phyloP scores from a whole-genome alignment of 129 eudicot species.

The Flaveria brownii region DNA sequence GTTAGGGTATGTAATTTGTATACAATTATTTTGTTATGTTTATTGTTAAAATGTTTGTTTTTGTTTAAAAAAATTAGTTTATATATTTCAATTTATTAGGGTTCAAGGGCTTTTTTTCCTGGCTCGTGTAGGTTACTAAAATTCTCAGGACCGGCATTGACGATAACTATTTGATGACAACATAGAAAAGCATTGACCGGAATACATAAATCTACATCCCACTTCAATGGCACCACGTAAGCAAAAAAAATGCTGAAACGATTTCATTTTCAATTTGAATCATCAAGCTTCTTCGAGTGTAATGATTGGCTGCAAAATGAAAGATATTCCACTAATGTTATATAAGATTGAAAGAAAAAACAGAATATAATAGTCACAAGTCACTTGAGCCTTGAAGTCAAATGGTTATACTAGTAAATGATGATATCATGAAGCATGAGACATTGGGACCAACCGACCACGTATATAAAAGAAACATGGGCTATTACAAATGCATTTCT shows the following conservation, averaged over 20 bases:
- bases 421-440: neutral
- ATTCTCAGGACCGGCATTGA: too few species aligned
- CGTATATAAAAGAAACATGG: neutral
- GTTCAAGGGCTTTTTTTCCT: too few species aligned
- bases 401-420: neutral
- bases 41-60: too few species aligned
- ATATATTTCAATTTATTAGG: too few species aligned
- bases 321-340: neutral
- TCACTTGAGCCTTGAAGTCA: constrained; percentile 11
- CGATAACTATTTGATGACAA: neutral
- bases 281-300: neutral
- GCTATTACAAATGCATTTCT: neutral
- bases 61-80: too few species aligned
- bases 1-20: too few species aligned
- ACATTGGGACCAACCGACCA: neutral
- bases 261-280: neutral
- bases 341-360: neutral
- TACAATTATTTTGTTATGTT: too few species aligned
- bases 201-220: neutral
- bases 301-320: neutral
- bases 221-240: neutral
- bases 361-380: neutral
- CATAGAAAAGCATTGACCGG: too few species aligned
- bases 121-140: too few species aligned
- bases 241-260: neutral